Evolutionary conservation across 148 eudicot genomes (phyloP).

Genomic region (Diospyros lotus): DNA sequence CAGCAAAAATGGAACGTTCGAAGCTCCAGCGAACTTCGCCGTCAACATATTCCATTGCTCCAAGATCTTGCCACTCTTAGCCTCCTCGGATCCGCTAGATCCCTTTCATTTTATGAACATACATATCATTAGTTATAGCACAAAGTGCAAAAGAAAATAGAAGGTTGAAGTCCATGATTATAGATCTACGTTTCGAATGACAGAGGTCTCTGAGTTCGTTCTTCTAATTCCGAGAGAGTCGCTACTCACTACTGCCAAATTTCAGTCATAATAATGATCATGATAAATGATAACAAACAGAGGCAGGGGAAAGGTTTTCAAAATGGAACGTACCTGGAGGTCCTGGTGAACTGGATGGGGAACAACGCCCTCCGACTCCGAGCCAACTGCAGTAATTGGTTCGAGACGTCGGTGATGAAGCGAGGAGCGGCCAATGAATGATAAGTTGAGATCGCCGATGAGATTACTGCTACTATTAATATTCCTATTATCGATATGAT

Average conservation of each 20-base stretch:
- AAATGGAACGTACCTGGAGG: neutral
- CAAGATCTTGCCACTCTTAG: constrained; percentile 31
- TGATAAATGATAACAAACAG: neutral
- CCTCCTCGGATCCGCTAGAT: constrained; percentile 10
- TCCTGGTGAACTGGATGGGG: constrained; percentile 32
- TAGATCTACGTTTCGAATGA: too few relatives aligned
- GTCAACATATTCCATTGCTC: constrained; percentile 83
- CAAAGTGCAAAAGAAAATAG: neutral
- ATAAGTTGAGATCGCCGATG: neutral
- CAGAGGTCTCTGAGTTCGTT: too few relatives aligned
- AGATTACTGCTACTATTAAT: too few relatives aligned
- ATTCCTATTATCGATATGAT: neutral
- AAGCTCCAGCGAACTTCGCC: constrained; percentile 73
- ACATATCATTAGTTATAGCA: neutral
- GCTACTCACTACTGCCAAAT: neutral
- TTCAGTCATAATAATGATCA: neutral
- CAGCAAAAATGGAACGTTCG: constrained; percentile 86
- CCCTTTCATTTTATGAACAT: neutral
- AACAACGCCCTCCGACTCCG: constrained; percentile 25
- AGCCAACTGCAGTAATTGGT: constrained; percentile 38
- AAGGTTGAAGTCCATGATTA: neutral
- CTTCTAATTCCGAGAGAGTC: too few relatives aligned
- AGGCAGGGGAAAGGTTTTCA: neutral
- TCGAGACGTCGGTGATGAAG: constrained; percentile 19
- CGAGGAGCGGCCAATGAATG: neutral